Conservation (phyloP, 2,329 filamentous ascomycete species). For the Aspergillus ochraceus region DNA sequence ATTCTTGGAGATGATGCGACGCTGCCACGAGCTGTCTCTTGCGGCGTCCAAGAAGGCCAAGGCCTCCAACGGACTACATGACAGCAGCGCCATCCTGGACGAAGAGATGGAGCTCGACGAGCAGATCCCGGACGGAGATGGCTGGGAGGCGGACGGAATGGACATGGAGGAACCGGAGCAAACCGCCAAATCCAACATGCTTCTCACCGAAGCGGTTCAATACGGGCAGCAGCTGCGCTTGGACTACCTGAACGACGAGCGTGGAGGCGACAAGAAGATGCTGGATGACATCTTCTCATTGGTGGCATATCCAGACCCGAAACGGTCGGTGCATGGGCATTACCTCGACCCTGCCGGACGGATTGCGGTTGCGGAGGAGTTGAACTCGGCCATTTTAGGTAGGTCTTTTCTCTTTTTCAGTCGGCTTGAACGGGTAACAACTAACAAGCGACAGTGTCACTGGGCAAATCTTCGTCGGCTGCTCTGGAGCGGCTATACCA, state of each 20-base stretch:
- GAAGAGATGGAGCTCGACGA: slow-evolving; percentile 62
- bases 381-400: slow-evolving; percentile 92
- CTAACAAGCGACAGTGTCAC: slow-evolving; percentile 62
- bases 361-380: slow-evolving; percentile 80
- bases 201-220: slow-evolving; percentile 69
- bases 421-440: background rate
- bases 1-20: slow-evolving; percentile 91
- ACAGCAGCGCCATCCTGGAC: slow-evolving; percentile 48
- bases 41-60: slow-evolving; percentile 38
- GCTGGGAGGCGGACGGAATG: slow-evolving; percentile 50
- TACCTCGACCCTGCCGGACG: slow-evolving; percentile 75
- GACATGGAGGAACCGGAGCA: slow-evolving; percentile 53
- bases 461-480: slow-evolving; percentile 85
- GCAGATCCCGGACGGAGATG: slow-evolving; percentile 39
- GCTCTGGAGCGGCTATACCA: slow-evolving; percentile 82
- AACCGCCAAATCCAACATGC: slow-evolving; percentile 43
- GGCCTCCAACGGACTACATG: slow-evolving; percentile 41
- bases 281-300: slow-evolving; percentile 85
- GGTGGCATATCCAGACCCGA: slow-evolving; percentile 80
- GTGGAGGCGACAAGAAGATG: slow-evolving; percentile 69
- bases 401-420: slow-evolving; percentile 33
- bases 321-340: slow-evolving; percentile 73
- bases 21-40: slow-evolving; percentile 63
- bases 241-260: slow-evolving; percentile 72
- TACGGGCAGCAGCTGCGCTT: slow-evolving; percentile 78